These are phyloP conservation scores for Polytrichum commune DNA, from an alignment of 225 moss, liverwort and hornwort species.

Conservation along the genomic window DNA sequence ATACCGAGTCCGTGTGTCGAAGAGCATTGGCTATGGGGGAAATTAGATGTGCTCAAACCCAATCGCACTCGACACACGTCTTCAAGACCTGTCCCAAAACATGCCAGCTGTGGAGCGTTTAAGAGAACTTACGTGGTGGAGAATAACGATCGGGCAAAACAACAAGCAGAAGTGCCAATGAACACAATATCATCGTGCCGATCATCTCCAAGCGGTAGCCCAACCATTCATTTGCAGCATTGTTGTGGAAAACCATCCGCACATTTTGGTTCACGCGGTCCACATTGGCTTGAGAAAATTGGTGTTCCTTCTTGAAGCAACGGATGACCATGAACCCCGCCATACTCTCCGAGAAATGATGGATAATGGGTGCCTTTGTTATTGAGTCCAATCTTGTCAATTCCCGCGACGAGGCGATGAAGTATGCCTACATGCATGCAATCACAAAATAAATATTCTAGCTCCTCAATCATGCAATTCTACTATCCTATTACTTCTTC, in stretches of 20 bases:
- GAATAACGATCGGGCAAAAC: conserved; percentile 37
- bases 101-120: neutral
- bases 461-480: too few species aligned
- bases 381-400: conserved; percentile 73
- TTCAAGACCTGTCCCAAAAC: neutral
- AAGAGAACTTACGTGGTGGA: conserved; percentile 40
- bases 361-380: conserved; percentile 78
- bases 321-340: conserved; percentile 70
- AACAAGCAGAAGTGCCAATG: conserved; percentile 59
- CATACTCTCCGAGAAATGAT: conserved; percentile 73
- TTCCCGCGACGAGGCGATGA: conserved; percentile 63
- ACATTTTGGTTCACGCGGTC: conserved; percentile 44
- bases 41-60: too few species aligned
- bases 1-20: too few species aligned
- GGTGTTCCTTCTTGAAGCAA: conserved; percentile 59
- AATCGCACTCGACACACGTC: too few species aligned
- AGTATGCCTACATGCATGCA: conserved; percentile 33
- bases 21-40: too few species aligned
- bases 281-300: conserved; percentile 37
- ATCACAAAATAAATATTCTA: too few species aligned
- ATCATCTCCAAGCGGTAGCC: conserved; percentile 71
- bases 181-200: conserved; percentile 50
- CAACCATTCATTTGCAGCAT: conserved; percentile 64
- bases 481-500: too few species aligned
- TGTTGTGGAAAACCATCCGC: conserved; percentile 57